These are phyloP conservation scores for Metarhizium sp. DNA, from an alignment of 2,329 filamentous ascomycete genomes.

Conservation along the genomic window DNA sequence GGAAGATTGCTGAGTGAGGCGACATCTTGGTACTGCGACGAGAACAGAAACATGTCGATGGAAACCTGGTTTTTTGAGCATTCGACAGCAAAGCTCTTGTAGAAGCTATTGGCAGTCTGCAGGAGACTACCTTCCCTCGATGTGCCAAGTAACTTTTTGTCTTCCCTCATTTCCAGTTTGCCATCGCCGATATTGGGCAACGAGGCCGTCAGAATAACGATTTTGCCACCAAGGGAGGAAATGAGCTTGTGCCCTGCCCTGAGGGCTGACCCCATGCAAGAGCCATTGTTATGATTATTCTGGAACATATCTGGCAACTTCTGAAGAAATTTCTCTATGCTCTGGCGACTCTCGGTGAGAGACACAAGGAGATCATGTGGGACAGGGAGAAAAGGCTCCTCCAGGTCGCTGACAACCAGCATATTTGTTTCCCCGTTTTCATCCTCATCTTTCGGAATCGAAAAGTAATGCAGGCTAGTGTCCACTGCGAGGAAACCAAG, in stretches of 20 bases:
- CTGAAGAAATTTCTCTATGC: slow-evolving; percentile 82
- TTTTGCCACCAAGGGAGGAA: slow-evolving; percentile 86
- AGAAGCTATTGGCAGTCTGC: slow-evolving; percentile 91
- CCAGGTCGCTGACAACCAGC: slow-evolving; percentile 89
- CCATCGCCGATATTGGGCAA: slow-evolving; percentile 85
- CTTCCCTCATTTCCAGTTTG: slow-evolving; percentile 86
- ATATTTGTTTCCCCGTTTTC: slow-evolving; percentile 80
- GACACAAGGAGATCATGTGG: slow-evolving; percentile 87
- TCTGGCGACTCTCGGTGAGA: slow-evolving; percentile 77
- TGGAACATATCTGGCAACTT: slow-evolving; percentile 96
- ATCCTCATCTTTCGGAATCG: slow-evolving; percentile 78
- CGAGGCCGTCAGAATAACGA: slow-evolving; percentile 82
- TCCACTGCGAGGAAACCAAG: slow-evolving; percentile 95
- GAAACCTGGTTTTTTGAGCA: slow-evolving; percentile 99
- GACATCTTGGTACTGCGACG: slow-evolving; percentile 93
- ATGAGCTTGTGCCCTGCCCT: slow-evolving; percentile 94
- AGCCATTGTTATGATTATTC: slow-evolving; percentile 79
- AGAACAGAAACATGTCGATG: slow-evolving; percentile 97
- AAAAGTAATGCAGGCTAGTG: slow-evolving; percentile 91
- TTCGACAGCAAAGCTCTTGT: slow-evolving; percentile 98
- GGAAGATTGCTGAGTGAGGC: slow-evolving; percentile 93
- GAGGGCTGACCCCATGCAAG: slow-evolving; percentile 91
- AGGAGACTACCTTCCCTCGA: slow-evolving; percentile 81
- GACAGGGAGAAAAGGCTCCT: slow-evolving; percentile 93
- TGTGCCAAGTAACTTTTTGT: slow-evolving; percentile 91